These are phyloP conservation scores for Trichoderma sp. DNA, from an alignment of 2,329 filamentous ascomycete species.

Conservation along the genomic window DNA sequence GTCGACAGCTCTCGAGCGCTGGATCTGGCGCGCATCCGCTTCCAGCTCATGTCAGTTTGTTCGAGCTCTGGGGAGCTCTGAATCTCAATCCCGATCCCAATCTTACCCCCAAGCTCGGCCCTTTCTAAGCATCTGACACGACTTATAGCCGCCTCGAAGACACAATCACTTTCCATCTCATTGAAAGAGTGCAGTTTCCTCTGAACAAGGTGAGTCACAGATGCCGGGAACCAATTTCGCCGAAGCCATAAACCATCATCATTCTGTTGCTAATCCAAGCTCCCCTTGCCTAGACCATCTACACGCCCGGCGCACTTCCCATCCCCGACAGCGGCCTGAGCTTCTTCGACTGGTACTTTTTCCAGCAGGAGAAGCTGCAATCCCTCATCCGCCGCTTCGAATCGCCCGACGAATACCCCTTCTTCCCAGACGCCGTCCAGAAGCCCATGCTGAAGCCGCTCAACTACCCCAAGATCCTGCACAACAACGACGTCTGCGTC, in stretches of 20 bases:
- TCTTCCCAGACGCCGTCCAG: constrained; percentile 81
- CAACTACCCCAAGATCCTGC: constrained; percentile 81
- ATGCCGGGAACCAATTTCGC: not conserved
- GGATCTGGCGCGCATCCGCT: constrained; percentile 87
- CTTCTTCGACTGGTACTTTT: constrained; percentile 92
- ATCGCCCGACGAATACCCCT: constrained; percentile 94
- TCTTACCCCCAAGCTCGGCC: not conserved
- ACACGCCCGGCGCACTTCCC: constrained; percentile 72
- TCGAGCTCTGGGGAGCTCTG: not conserved
- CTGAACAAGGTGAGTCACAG: constrained; percentile 57
- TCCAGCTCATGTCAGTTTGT: constrained; percentile 77
- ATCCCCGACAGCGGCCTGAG: constrained; percentile 72
- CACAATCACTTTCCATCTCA: constrained; percentile 94
- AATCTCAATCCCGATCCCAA: too few species aligned
- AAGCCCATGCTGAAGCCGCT: constrained; percentile 82
- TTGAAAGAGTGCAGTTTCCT: constrained; percentile 96
- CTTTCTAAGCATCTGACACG: constrained; percentile 17
- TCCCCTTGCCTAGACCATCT: constrained; percentile 61
- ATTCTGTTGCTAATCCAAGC: constrained; percentile 3
- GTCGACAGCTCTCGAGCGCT: constrained; percentile 80
- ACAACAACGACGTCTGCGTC: constrained; percentile 85
- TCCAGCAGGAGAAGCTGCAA: constrained; percentile 85
- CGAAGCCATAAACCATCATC: not conserved
- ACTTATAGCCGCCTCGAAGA: constrained; percentile 80
- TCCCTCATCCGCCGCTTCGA: constrained; percentile 93